Evolutionary conservation across 2,329 filamentous ascomycete genomes (phyloP).

Genomic region (Fusarium tupiense): DNA sequence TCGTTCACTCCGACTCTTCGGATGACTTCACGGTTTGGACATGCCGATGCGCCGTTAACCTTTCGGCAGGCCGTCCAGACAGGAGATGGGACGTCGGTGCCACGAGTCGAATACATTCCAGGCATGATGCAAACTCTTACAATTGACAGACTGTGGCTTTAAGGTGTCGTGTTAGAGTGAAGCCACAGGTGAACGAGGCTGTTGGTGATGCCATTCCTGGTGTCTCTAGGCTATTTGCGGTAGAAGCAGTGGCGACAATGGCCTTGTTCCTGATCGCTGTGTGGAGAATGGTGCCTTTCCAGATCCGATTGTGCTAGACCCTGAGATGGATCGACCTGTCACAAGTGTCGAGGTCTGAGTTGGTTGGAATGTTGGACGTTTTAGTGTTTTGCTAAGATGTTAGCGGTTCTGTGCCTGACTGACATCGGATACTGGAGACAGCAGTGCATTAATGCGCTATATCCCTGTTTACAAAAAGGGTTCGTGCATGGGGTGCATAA

Average conservation of each 20-base stretch:
- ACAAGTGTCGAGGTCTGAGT: not conserved
- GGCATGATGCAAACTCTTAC: not conserved
- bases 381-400: not conserved
- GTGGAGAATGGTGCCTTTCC: not conserved
- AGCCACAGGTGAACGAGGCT: constrained; percentile 2
- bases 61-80: constrained; percentile 1
- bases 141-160: not conserved
- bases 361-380: constrained; percentile 1
- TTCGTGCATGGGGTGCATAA: too few species aligned
- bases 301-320: not conserved
- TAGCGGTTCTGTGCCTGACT: not conserved
- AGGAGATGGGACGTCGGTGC: not conserved
- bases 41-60: constrained; percentile 17
- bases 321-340: accelerated
- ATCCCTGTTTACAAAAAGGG: too few species aligned
- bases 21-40: not conserved
- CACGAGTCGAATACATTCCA: constrained; percentile 23
- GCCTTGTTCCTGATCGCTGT: constrained; percentile 17
- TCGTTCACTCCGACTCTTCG: not conserved
- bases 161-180: not conserved
- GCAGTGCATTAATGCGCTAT: not conserved
- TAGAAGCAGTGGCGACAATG: constrained; percentile 8
- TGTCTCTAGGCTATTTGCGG: constrained; percentile 6
- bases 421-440: not conserved
- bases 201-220: not conserved